These are phyloP conservation scores for Calonectria pauciramosa DNA, from an alignment of 2,329 filamentous ascomycete genomes.

Conservation along the genomic window DNA sequence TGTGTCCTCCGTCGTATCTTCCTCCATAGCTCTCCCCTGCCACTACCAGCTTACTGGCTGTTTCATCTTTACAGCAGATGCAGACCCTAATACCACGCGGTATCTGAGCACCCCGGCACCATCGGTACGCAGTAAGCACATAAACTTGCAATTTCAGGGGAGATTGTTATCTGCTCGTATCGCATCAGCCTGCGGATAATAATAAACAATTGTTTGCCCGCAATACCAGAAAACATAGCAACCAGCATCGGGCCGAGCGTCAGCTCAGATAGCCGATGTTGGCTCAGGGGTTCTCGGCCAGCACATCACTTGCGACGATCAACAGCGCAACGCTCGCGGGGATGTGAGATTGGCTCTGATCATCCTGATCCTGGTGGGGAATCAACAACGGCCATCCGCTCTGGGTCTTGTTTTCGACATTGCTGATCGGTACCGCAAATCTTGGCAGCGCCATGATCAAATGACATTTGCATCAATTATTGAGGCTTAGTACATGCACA, in stretches of 20 bases:
- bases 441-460: neutral
- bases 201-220: neutral
- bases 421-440: neutral
- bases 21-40: slow-evolving; percentile 17
- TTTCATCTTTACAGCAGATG: slow-evolving; percentile 28
- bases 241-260: neutral
- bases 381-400: neutral
- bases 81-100: slow-evolving; percentile 17
- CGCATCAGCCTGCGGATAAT: slow-evolving; percentile 14
- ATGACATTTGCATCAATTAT: neutral
- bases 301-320: neutral
- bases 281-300: neutral
- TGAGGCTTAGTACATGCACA: neutral
- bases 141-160: slow-evolving; percentile 16
- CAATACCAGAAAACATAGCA: neutral
- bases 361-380: neutral
- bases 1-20: slow-evolving; percentile 34
- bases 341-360: slow-evolving; percentile 8
- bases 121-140: slow-evolving; percentile 10
- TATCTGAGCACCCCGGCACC: slow-evolving; percentile 23
- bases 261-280: neutral
- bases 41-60: slow-evolving; percentile 17
- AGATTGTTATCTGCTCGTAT: slow-evolving; percentile 25
- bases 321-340: neutral
- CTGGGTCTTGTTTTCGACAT: neutral